Conservation (phyloP, 768 basidiomycete species). For the Amanita inopinata region DNA sequence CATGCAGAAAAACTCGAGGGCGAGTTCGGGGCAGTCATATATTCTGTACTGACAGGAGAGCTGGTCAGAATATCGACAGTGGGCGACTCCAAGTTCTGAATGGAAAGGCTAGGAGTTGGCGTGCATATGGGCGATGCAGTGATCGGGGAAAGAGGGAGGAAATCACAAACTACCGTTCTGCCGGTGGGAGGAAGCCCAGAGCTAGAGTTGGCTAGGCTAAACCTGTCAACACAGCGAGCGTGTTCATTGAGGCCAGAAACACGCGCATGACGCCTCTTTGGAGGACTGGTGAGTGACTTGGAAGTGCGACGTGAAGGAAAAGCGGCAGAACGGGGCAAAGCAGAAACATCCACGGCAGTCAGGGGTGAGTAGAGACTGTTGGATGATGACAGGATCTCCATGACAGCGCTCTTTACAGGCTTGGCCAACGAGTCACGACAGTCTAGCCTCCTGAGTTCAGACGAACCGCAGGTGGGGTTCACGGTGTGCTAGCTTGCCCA, state of each 20-base stretch:
- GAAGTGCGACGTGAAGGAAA: not conserved
- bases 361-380: not conserved
- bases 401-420: not conserved
- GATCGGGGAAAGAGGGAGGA: constrained; percentile 46
- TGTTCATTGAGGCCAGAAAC: not conserved
- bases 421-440: not conserved
- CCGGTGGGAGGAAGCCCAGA: constrained; percentile 7
- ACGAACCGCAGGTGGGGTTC: too few species aligned
- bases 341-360: constrained; percentile 1
- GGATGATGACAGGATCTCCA: constrained; percentile 12
- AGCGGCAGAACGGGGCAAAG: not conserved
- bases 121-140: constrained; percentile 50
- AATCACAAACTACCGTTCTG: constrained; percentile 24
- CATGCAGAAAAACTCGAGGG: constrained; percentile 14
- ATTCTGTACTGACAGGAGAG: constrained; percentile 8
- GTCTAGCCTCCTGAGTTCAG: too few species aligned
- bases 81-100: constrained; percentile 13
- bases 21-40: constrained; percentile 16
- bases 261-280: not conserved
- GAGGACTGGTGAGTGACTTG: not conserved
- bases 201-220: not conserved
- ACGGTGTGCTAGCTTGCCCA: too few species aligned
- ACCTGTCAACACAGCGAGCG: not conserved
- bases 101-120: constrained; percentile 28
- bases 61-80: constrained; percentile 11